Base-by-base conservation (phyloP, 441 rosid genomes). In the Codiaeum variegatum region DNA sequence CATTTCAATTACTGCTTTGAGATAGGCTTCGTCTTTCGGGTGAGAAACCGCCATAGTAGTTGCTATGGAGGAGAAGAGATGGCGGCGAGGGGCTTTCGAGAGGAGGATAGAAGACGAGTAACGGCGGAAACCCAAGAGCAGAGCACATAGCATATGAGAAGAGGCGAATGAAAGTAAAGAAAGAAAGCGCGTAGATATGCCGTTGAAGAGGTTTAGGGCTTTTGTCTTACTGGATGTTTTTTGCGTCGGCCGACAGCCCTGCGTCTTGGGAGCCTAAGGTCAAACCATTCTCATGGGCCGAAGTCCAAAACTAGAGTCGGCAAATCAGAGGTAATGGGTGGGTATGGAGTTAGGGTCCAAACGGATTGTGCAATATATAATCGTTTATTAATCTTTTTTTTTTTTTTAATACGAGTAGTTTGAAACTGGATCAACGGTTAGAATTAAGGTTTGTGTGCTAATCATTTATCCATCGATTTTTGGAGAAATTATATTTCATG, bases 1-100 rank as follows among this genome's bases (percentile, higher is more conserved):
- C 66, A 90, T 91, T 8, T 89, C 85, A 54, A 96, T 89, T 4
- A 86, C 90, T 19, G 75, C 73, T 11, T 72, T 63, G 47, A 93
- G 93, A 79, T 93, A 93, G 31, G 70, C 80, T 12, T 88, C 93
- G 75, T 91, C 95, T 72, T 85, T 93, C 13, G 84, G 76, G 58
- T 79, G 81, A 60, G 78, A 32, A 18, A 6, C 21, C 38, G 63
- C 23, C 63, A 60, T 60, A 2, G 36, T 16, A 29, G 38, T 18
- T 9, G 58, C 24, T n/a, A 60, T 1, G 46, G 55, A 66, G 46
- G 23, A 28, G 21, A 10, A n/a, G 21, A 19, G 31, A 38, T 55
- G 34, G 11, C 29, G 61, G 67, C 5, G 49, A 46, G 55, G 3
- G 11, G 40, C 6, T 5, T 60, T 31, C 16, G 40, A 42, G 56